phyloP scores from a whole-genome alignment of 2,329 filamentous ascomycete species.

The Xylaria sp. region DNA sequence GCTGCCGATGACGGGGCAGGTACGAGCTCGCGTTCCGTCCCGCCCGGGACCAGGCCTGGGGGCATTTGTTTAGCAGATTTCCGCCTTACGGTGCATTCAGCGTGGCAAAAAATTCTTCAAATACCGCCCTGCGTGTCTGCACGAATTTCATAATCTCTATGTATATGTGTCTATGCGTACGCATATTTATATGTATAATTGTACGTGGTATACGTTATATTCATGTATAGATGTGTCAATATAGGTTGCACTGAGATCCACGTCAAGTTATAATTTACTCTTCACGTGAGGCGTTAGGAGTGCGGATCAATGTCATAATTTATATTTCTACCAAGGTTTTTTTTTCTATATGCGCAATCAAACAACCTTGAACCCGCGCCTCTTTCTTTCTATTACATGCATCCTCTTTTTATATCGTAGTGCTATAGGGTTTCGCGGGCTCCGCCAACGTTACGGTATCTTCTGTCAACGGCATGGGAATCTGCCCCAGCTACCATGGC shows the following conservation, averaged over 20 bases:
- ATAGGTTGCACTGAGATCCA: conserved; percentile 6
- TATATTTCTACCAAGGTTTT: conserved; percentile 22
- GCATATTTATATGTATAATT: not conserved
- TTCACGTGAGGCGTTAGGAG: conserved; percentile 14
- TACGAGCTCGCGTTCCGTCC: conserved; percentile 24
- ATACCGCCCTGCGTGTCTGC: not conserved
- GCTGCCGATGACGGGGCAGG: conserved; percentile 28
- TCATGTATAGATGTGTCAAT: not conserved
- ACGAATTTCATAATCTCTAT: not conserved
- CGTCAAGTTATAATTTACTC: conserved; percentile 13
- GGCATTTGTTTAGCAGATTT: conserved; percentile 19
- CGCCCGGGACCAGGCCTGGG: conserved; percentile 21
- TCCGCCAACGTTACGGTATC: conserved; percentile 20
- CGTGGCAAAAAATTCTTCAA: conserved; percentile 9
- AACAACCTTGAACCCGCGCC: conserved; percentile 4
- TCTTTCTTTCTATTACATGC: conserved; percentile 29
- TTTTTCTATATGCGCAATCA: conserved; percentile 17
- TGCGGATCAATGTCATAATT: conserved; percentile 2
- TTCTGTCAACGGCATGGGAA: conserved; percentile 21
- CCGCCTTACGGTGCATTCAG: conserved; percentile 13
- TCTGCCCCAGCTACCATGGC: conserved; percentile 9
- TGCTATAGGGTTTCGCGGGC: conserved; percentile 6
- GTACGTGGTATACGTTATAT: not conserved
- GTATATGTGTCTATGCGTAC: not conserved
- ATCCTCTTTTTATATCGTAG: not conserved